Evolutionary conservation across 1,284 basidiomycete species (phyloP), one percentile per base, ranked within the genome.

Genomic region (Anthracocystis panici-leucophaei): DNA sequence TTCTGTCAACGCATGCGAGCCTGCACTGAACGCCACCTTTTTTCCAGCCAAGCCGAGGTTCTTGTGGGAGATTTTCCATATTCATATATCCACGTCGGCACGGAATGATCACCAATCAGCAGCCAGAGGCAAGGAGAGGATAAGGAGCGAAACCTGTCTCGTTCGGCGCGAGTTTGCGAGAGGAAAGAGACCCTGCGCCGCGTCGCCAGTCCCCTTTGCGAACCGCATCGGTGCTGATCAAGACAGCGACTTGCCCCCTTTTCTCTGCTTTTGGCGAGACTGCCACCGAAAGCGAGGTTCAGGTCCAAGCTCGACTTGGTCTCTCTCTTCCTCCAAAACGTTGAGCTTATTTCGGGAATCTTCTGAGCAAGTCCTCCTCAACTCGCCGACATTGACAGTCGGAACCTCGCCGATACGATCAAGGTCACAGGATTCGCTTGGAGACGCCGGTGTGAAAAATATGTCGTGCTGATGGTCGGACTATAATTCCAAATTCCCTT

Each of bases 231-330:
- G 45, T 46, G 45, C 45, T 46, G 45, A 46, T 46, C 45, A 5
- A 11, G n/a, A 18, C 35, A 38, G 35, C 35, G 14, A 38, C 35
- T 14, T 38, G 35, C 35, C 35, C 35, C 35, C 14, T 14, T 38
- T 38, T 38, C n/a, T 20, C 18, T 42, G 41, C 41, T 42, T 14
- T 31, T 48, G 46, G 46, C 46, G 16, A 48, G 46, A 48, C 46
- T 48, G 46, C 46, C 46, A 8, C 27, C 9, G 11, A 31, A 48
- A 48, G 46, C 46, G 46, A 48, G 46, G 27, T 10, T 46, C 45
- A 46, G 45, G 45, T 12, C 45, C 25, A 23, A 45, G 44, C 9
- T 23, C n/a, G 20, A 25, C 11, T 25, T 21, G 23, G 20, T 25
- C 21, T 21, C 42, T 48, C 45, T 49, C 31, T 20, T 49, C 49